phyloP scores from a whole-genome alignment of 805 yeast genomes.

The Maudiozyma saulgeensis region DNA sequence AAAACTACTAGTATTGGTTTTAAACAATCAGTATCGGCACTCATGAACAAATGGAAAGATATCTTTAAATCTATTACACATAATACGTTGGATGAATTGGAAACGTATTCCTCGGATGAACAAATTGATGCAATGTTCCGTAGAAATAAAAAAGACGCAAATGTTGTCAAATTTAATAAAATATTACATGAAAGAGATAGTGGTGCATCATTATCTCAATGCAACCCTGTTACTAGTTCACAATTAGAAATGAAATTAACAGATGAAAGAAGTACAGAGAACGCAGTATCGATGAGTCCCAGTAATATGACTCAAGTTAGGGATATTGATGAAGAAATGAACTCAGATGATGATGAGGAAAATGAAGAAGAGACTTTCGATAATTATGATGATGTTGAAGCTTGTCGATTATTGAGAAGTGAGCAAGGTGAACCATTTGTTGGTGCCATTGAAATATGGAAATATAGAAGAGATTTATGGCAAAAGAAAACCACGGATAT shows the following conservation, averaged over 20 bases:
- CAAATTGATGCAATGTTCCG: slow-evolving; percentile 17
- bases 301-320: not conserved
- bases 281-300: not conserved
- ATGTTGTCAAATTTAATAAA: not conserved
- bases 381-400: slow-evolving; percentile 27
- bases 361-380: slow-evolving; percentile 18
- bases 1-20: not conserved
- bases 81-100: slow-evolving; percentile 16
- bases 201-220: slow-evolving; percentile 9
- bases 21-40: slow-evolving; percentile 6
- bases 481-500: slow-evolving; percentile 4
- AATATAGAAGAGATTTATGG: slow-evolving; percentile 62
- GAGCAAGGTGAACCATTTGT: slow-evolving; percentile 34
- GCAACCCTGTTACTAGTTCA: not conserved
- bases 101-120: slow-evolving; percentile 12
- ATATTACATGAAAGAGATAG: slow-evolving; percentile 9
- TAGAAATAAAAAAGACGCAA: not conserved
- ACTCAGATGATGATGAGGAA: slow-evolving; percentile 1
- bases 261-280: slow-evolving; percentile 9
- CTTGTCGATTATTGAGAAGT: slow-evolving; percentile 24
- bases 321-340: not conserved
- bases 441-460: slow-evolving; percentile 61
- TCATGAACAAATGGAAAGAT: slow-evolving; percentile 17
- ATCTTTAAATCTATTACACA: slow-evolving; percentile 15
- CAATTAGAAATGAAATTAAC: slow-evolving; percentile 19